Evolutionary conservation across 2,329 filamentous ascomycete genomes (phyloP).

Genomic region (Nigrograna mackinnonii): DNA sequence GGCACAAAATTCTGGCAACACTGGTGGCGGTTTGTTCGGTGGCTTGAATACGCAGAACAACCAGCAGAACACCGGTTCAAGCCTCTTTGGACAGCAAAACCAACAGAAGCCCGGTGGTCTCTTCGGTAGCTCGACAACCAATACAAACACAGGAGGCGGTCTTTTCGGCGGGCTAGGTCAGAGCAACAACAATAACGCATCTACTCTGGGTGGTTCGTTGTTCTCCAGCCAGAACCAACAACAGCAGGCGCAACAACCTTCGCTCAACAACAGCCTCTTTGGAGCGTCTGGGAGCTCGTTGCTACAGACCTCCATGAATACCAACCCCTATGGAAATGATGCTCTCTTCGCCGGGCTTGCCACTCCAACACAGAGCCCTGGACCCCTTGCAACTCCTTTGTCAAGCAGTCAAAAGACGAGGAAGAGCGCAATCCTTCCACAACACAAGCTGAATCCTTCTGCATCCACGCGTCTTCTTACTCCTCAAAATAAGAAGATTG

Average conservation of each 20-base stretch:
- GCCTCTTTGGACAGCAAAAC: slow-evolving; percentile 45
- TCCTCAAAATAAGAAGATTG: slow-evolving; percentile 69
- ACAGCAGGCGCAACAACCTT: slow-evolving; percentile 45
- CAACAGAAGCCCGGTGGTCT: slow-evolving; percentile 45
- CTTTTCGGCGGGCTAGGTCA: slow-evolving; percentile 51
- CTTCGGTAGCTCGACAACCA: slow-evolving; percentile 41
- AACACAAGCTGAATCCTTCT: slow-evolving; percentile 84
- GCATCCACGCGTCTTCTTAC: slow-evolving; percentile 80
- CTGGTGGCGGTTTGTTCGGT: slow-evolving; percentile 39
- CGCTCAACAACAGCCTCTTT: slow-evolving; percentile 52
- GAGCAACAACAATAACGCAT: slow-evolving; percentile 44
- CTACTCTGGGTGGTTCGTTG: slow-evolving; percentile 36
- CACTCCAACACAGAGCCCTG: slow-evolving; percentile 71
- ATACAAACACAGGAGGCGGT: slow-evolving; percentile 44
- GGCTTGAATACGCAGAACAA: slow-evolving; percentile 31
- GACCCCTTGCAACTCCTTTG: slow-evolving; percentile 88
- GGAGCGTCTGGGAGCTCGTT: slow-evolving; percentile 54
- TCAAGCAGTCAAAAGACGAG: slow-evolving; percentile 75
- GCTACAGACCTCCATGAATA: slow-evolving; percentile 60
- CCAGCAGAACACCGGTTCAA: slow-evolving; percentile 29
- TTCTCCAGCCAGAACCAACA: slow-evolving; percentile 50
- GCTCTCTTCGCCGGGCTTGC: slow-evolving; percentile 80
- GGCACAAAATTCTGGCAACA: slow-evolving; percentile 21
- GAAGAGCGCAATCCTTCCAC: slow-evolving; percentile 77
- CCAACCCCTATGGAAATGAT: slow-evolving; percentile 87